Conservation (phyloP, 768 basidiomycete species). For the Mycena galericulata region DNA sequence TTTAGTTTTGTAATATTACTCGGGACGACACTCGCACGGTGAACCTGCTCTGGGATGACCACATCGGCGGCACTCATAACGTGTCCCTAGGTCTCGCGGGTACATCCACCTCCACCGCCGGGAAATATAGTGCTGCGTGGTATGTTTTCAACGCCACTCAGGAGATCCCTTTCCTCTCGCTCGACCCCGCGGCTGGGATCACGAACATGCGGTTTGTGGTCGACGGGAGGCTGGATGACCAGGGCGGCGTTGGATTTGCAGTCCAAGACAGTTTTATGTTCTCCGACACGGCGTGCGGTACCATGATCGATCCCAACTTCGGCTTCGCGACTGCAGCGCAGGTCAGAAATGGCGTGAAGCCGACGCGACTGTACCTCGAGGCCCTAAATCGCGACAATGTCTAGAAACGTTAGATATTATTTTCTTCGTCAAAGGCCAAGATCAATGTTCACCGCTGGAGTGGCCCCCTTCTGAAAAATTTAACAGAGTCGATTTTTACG, state of each 20-base stretch:
- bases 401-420: too few relatives aligned
- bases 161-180: too few relatives aligned
- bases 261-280: constrained; percentile 2
- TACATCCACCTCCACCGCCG: neutral
- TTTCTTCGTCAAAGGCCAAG: too few relatives aligned
- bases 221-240: neutral
- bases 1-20: too few relatives aligned
- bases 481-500: too few relatives aligned
- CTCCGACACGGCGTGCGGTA: neutral
- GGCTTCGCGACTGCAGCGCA: too few relatives aligned
- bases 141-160: neutral
- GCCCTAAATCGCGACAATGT: too few relatives aligned
- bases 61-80: neutral
- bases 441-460: too few relatives aligned
- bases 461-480: too few relatives aligned
- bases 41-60: neutral
- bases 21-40: too few relatives aligned
- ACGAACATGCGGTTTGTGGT: neutral
- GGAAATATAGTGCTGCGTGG: neutral
- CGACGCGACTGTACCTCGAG: constrained; percentile 6
- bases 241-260: constrained; percentile 4
- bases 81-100: neutral
- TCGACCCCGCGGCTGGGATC: neutral
- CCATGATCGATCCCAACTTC: fast-evolving
- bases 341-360: constrained; percentile 12